Evolutionary conservation across 2,329 filamentous ascomycete genomes (phyloP), one percentile per base, ranked within the genome.

Genomic region (Corniculantispora saksenae): DNA sequence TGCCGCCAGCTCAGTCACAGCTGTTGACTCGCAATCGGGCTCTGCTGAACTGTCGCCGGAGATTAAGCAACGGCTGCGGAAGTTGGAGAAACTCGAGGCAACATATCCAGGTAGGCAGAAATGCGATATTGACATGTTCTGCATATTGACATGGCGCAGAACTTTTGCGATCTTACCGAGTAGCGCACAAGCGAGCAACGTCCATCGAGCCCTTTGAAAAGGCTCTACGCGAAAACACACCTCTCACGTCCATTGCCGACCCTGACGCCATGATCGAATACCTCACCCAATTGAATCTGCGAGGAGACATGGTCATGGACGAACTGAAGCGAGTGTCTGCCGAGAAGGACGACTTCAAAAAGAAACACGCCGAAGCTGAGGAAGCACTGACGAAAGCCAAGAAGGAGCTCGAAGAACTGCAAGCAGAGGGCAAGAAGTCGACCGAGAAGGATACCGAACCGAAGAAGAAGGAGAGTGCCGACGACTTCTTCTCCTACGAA

Each of bases 161-260:
- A 73, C 83, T 99, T 1, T 83, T 98, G 58, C 90, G 93, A 64
- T 97, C 94, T 10, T 99, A 99, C 78, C 88, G 93, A 67, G 89
- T 94, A 69, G 95, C 95, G 21, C 94, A 99, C 80, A 88, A 91
- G 65, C 89, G 93, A 60, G 92, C 94, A 50, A 88, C 91, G 15
- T 88, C 91, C 3, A 96, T 98, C 72, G 95, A 98, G 73, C 91
- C 93, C 0, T 99, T 99, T 75, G 95, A 99, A 79, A 90, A 92
- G 63, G 89, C 91, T 0, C 83, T 99, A 9, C 92, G 93, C 71
- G 95, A 99, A 75, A 92, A 97, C 71, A 99, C 95, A 0, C 94
- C 95, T 2, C 81, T 98, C 43, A 91, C 92, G 5, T 94, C 93
- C 19, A 97, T 99, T 71, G 85, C 83, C 70, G 95, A 99, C 66